Percentiles rank a stretch among this genome's conserved stretches.
Evolutionary conservation across 495 filamentous ascomycete species (phyloP).

Genomic region (Tetracladium setigerum): DNA sequence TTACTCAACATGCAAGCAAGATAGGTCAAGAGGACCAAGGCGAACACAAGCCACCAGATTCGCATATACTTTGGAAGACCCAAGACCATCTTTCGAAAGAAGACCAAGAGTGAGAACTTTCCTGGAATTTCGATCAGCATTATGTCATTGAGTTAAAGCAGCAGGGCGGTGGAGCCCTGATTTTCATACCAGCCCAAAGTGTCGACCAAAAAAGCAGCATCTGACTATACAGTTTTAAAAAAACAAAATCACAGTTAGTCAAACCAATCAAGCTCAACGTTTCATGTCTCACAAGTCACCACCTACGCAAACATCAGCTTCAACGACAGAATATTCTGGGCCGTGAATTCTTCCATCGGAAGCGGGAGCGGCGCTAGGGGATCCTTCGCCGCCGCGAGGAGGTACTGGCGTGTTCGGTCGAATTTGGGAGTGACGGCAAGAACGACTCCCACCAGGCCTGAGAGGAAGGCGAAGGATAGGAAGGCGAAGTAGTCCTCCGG

Average conservation of each 20-base stretch:
- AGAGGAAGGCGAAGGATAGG: constrained; percentile 2
- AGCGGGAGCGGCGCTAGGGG: constrained; percentile 8
- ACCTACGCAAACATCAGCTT: constrained; percentile 18
- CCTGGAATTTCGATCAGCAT: background rate
- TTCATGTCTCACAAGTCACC: background rate
- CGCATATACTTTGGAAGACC: constrained; percentile 15
- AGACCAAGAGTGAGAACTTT: constrained; percentile 17
- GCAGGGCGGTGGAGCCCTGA: too few relatives aligned
- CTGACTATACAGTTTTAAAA: background rate
- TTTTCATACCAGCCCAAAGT: constrained; percentile 14
- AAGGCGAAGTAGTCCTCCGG: constrained; percentile 11
- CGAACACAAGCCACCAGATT: constrained; percentile 13
- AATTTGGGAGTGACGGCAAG: constrained; percentile 4
- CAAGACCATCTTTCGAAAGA: constrained; percentile 10
- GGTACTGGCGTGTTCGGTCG: background rate
- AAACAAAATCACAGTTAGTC: background rate
- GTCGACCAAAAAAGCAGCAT: constrained; percentile 18
- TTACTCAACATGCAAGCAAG: constrained; percentile 14
- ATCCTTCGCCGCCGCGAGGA: constrained; percentile 4
- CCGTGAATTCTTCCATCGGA: constrained; percentile 3
- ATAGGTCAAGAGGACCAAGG: constrained; percentile 9
- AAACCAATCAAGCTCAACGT: background rate
- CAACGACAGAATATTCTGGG: constrained; percentile 6
- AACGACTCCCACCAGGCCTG: constrained; percentile 5
- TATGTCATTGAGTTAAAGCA: background rate